Evolutionary conservation across 306 rosid species (phyloP), one percentile per base, ranked within the genome.

Genomic region (Gleditsia sinensis): DNA sequence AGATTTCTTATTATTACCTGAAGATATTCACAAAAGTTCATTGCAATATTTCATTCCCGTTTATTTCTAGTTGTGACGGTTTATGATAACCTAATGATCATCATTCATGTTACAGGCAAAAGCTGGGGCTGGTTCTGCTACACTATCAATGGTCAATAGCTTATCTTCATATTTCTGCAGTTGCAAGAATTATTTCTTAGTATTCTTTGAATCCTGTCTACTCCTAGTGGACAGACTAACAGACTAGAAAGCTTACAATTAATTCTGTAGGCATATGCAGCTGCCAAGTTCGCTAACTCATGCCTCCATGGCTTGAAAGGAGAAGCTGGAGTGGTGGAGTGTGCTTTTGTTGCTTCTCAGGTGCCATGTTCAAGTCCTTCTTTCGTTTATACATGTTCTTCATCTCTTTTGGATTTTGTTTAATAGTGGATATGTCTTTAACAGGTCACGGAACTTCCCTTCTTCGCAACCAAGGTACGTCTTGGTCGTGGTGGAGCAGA

Each of bases 61-160:
- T 36, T 66, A 43, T 23, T 49, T 70, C 20, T 65, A 36, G 43
- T 20, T 71, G 61, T 51, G 60, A 25, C 27, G 49, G 54, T 80
- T 78, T 36, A 49, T 69, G 49, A 20, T 71, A 79, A 62, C 59
- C 67, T 69, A 85, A 78, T 65, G 5, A 40, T 23, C 10, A 39
- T 42, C 45, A 23, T 50, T 69, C 57, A 79, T 62, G 75, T 66
- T 79, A 75, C 88, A 95, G 97, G 98, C 99, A 58, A 95, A 95
- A 83, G 96, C 93, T 66, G 98, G 99, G 65, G 78, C 98, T 80
- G 97, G 99, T 78, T 92, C 98, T 9, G 97, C 99, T 63, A 92
- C 98, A 66, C 85, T 95, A 36, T 95, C 99, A 71, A 95, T 95
- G 98, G 98, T 90, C 11, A 74, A 53, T 46, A 40, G 56, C 67